Conservation (phyloP, 371 early-diverging fungal genomes). For the Mucor irregularis region DNA sequence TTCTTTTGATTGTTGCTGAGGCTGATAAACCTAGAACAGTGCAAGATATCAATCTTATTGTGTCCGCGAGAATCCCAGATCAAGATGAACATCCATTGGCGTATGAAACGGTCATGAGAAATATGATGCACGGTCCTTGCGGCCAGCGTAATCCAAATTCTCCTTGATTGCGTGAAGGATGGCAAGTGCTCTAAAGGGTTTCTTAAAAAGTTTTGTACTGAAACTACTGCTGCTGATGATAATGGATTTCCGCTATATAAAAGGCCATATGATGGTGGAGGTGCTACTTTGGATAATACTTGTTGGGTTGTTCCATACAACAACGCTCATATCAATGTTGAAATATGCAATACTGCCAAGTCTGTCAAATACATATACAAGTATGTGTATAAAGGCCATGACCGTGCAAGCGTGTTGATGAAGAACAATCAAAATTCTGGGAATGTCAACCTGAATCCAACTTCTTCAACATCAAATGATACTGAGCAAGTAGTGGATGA, state of each 20-base stretch:
- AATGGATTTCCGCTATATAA: too few relatives aligned
- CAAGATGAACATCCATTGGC: conserved; percentile 10
- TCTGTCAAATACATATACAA: conserved; percentile 23
- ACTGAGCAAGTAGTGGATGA: conserved; percentile 26
- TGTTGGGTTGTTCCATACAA: too few relatives aligned
- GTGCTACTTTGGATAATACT: too few relatives aligned
- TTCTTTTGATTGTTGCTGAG: conserved; percentile 27
- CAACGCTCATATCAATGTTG: conserved; percentile 40
- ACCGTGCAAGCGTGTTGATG: neutral
- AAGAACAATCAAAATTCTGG: too few relatives aligned
- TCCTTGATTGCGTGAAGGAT: conserved; percentile 30
- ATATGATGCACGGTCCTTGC: conserved; percentile 43
- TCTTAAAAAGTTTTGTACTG: neutral
- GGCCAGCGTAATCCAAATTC: conserved; percentile 13
- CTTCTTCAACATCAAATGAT: too few relatives aligned
- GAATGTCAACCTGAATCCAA: too few relatives aligned
- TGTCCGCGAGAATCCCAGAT: conserved; percentile 36
- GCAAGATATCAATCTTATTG: conserved; percentile 22
- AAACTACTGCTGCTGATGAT: neutral
- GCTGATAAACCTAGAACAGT: conserved; percentile 15
- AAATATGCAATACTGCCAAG: conserved; percentile 21
- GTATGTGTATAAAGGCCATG: conserved; percentile 34
- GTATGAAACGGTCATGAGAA: conserved; percentile 24
- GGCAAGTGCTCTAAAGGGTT: conserved; percentile 1
- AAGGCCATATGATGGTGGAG: too few relatives aligned